Percentiles rank a stretch among this genome's conserved stretches.
phyloP scores from a whole-genome alignment of 2,329 filamentous ascomycete genomes.

The Microcyclospora tardicrescens region DNA sequence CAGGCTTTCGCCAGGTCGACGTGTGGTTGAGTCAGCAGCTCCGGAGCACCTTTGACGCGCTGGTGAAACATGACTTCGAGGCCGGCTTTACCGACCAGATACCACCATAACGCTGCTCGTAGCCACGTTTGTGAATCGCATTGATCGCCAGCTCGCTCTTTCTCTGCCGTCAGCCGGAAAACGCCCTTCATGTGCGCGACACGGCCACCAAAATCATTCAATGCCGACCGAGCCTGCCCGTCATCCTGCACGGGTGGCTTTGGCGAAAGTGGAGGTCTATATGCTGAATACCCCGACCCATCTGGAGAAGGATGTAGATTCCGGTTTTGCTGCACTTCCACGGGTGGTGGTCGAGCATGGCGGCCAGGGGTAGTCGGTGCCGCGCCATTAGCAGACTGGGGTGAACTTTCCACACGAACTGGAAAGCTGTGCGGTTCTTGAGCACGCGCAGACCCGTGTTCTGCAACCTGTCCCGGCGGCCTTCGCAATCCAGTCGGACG shows the following conservation, averaged over 20 bases:
- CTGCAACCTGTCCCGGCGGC: no score
- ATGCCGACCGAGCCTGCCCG: constrained; percentile 49
- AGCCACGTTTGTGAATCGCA: constrained; percentile 48
- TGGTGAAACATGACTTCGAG: constrained; percentile 55
- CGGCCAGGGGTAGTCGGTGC: constrained; percentile 1
- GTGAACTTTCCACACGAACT: no score
- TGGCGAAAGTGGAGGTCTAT: constrained; percentile 12
- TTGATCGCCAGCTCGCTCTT: constrained; percentile 50
- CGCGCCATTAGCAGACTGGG: constrained; percentile 2
- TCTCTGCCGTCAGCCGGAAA: constrained; percentile 66
- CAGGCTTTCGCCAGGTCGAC: constrained; percentile 74
- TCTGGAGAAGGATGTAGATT: constrained; percentile 2
- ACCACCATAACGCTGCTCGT: constrained; percentile 76
- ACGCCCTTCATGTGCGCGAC: constrained; percentile 62
- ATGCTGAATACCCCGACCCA: constrained; percentile 5
- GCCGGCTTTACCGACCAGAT: constrained; percentile 63
- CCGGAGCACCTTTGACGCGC: constrained; percentile 38
- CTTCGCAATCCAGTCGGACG: no score
- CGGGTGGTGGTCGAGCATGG: constrained; percentile 1
- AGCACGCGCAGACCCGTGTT: no score
- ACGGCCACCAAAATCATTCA: constrained; percentile 56
- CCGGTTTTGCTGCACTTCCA: constrained; percentile 1
- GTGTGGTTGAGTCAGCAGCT: constrained; percentile 58
- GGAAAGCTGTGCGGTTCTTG: no score
- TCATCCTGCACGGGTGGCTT: constrained; percentile 12